Conservation (phyloP, 2,329 filamentous ascomycete species). For the Madurella fahalii region DNA sequence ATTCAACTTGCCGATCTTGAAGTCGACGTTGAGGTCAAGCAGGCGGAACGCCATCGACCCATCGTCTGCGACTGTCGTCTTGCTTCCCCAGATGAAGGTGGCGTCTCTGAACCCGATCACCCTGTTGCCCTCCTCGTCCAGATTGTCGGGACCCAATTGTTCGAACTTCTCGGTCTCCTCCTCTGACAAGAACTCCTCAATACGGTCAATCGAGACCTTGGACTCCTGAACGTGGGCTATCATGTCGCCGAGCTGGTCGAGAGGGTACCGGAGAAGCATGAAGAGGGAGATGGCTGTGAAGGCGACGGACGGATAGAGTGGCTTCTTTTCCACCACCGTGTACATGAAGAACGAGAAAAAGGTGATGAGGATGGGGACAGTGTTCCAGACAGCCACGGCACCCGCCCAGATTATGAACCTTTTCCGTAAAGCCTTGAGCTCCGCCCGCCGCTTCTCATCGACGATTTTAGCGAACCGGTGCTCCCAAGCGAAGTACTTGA, state of each 20-base stretch:
- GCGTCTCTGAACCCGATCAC: constrained; percentile 81
- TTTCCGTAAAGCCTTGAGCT: constrained; percentile 72
- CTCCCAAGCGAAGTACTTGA: constrained; percentile 99
- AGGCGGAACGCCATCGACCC: constrained; percentile 75
- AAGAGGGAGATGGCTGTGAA: constrained; percentile 97
- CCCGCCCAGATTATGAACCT: constrained; percentile 89
- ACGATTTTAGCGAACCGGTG: constrained; percentile 82
- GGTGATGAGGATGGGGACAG: constrained; percentile 89
- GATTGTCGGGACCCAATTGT: constrained; percentile 69
- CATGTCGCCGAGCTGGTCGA: constrained; percentile 98
- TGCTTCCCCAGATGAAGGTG: constrained; percentile 84
- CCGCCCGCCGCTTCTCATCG: constrained; percentile 77
- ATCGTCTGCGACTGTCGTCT: constrained; percentile 56
- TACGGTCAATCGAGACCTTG: constrained; percentile 93
- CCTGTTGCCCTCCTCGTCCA: constrained; percentile 64
- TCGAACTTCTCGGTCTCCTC: constrained; percentile 95
- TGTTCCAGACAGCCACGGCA: constrained; percentile 94
- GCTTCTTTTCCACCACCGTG: constrained; percentile 83
- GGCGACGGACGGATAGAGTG: constrained; percentile 83
- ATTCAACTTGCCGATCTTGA: constrained; percentile 81
- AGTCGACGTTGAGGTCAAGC: constrained; percentile 77
- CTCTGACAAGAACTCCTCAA: constrained; percentile 89
- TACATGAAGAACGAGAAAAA: constrained; percentile 95
- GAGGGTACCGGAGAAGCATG: constrained; percentile 83
- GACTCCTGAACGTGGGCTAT: constrained; percentile 96